phyloP scores from a whole-genome alignment of 331 rosid species.

The Arachis monticola region DNA sequence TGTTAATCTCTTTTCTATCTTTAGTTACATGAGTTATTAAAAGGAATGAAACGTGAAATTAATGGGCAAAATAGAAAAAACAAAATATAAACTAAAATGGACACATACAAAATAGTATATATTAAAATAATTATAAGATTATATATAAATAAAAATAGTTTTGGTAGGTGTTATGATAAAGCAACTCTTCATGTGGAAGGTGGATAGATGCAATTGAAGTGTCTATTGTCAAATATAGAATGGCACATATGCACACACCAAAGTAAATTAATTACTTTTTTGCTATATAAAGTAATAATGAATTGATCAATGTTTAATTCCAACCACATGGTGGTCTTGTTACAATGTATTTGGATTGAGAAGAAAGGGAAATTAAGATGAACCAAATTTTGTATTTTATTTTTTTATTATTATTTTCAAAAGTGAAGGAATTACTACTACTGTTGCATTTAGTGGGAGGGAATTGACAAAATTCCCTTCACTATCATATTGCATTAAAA shows the following conservation, averaged over 20 bases:
- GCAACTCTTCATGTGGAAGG: background rate
- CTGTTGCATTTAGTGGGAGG: constrained; percentile 44
- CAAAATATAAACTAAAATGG: too few relatives aligned
- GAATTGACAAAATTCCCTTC: constrained; percentile 37
- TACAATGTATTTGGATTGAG: background rate
- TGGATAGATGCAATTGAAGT: background rate
- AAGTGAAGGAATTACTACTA: constrained; percentile 18
- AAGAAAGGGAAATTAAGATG: too few relatives aligned
- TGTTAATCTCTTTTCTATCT: too few relatives aligned
- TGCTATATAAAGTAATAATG: too few relatives aligned
- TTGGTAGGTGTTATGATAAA: background rate
- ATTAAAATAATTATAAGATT: too few relatives aligned
- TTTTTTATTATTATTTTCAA: too few relatives aligned
- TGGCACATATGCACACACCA: background rate
- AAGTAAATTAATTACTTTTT: background rate
- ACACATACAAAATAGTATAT: too few relatives aligned
- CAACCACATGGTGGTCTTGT: background rate
- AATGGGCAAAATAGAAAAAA: too few relatives aligned
- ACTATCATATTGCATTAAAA: background rate
- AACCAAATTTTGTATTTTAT: too few relatives aligned
- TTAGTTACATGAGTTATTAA: too few relatives aligned
- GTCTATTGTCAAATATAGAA: background rate
- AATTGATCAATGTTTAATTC: background rate
- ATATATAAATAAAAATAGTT: background rate
- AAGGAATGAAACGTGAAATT: too few relatives aligned